Evolutionary conservation across 345 rosid species (phyloP).

Genomic region (Populus pruinosa): DNA sequence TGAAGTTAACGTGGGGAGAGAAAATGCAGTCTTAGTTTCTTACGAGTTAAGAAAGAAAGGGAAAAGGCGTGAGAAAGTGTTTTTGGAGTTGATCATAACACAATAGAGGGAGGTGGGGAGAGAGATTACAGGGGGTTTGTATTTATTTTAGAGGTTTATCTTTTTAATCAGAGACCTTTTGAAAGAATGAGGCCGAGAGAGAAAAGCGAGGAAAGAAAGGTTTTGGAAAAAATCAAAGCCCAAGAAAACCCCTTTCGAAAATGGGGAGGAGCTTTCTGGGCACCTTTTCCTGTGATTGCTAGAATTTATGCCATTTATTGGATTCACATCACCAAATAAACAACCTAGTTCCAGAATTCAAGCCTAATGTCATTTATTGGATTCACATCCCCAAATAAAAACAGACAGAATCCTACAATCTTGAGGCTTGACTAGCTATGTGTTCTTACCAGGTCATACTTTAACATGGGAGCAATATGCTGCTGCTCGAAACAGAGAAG

Average conservation of each 20-base stretch:
- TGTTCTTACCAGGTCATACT: too few species aligned
- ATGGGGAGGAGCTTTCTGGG: neutral
- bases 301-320: neutral
- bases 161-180: neutral
- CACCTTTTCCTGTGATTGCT: neutral
- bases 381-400: too few species aligned
- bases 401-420: too few species aligned
- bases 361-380: too few species aligned
- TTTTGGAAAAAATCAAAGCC: slow-evolving; percentile 1
- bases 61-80: neutral
- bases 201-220: neutral
- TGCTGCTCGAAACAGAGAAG: neutral
- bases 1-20: neutral
- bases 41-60: neutral
- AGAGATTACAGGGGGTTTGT: neutral
- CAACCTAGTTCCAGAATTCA: too few species aligned
- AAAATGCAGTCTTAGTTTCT: neutral
- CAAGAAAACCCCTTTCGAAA: slow-evolving; percentile 4
- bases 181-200: neutral
- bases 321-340: too few species aligned
- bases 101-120: too few species aligned
- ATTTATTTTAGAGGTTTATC: neutral
- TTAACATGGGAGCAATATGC: neutral
- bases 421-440: neutral
- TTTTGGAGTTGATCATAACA: neutral